phyloP scores from a whole-genome alignment of 2,329 filamentous ascomycete species.

The Seiridium cupressi region DNA sequence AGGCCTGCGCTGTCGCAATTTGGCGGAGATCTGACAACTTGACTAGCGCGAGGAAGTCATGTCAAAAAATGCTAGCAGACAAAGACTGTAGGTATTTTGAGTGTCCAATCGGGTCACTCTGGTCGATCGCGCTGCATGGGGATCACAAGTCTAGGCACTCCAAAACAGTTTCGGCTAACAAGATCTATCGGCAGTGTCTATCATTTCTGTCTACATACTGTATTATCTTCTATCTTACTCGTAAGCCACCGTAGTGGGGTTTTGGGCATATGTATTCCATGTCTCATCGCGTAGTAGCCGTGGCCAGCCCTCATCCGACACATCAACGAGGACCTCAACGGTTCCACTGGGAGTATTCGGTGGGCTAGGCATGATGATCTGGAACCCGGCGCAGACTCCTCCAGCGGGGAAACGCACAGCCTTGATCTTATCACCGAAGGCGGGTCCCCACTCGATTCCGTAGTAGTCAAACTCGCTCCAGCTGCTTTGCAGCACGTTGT shows the following conservation, averaged over 20 bases:
- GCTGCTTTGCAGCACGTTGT: constrained; percentile 30
- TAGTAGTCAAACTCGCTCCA: constrained; percentile 32
- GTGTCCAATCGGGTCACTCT: no score
- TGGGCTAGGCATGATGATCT: constrained; percentile 8
- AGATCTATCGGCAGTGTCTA: no score
- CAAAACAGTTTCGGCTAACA: no score
- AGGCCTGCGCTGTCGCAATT: no score
- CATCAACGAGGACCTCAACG: constrained; percentile 4
- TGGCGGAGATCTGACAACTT: no score
- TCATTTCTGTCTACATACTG: no score
- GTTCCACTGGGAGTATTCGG: background rate
- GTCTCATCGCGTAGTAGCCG: background rate
- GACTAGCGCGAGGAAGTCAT: no score
- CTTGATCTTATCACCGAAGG: constrained; percentile 24
- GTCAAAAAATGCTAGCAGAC: no score
- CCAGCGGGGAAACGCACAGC: constrained; percentile 26
- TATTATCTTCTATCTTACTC: background rate
- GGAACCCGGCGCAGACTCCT: constrained; percentile 9
- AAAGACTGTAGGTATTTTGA: no score
- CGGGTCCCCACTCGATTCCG: constrained; percentile 29
- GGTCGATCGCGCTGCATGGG: no score
- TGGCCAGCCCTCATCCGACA: background rate
- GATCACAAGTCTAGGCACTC: no score
- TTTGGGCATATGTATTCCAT: constrained; percentile 5
- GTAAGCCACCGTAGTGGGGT: background rate